Conservation (phyloP, 1,284 basidiomycete species). For the Leccinum subrobustum region DNA sequence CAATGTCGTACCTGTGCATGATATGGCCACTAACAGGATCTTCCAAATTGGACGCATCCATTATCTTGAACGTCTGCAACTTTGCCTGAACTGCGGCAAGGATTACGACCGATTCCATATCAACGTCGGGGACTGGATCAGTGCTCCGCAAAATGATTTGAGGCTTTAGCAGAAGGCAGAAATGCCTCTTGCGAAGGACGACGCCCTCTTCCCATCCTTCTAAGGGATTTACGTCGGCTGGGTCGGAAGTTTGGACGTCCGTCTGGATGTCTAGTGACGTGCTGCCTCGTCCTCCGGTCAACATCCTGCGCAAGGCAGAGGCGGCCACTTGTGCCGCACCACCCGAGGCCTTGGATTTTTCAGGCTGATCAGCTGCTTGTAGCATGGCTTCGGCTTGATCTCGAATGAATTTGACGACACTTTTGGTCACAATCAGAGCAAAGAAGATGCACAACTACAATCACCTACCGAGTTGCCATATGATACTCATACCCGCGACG, state of each 20-base stretch:
- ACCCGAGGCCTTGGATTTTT: constrained; percentile 37
- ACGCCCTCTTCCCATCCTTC: constrained; percentile 72
- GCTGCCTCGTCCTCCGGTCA: constrained; percentile 50
- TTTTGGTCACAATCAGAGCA: constrained; percentile 29
- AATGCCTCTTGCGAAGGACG: constrained; percentile 67
- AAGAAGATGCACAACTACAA: background rate
- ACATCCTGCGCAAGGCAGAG: constrained; percentile 58
- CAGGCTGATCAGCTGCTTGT: constrained; percentile 33
- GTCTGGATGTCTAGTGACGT: constrained; percentile 45
- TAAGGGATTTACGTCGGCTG: constrained; percentile 52
- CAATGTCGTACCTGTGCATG: constrained; percentile 68
- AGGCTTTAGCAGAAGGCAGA: constrained; percentile 86
- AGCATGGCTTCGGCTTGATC: constrained; percentile 65
- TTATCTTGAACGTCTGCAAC: constrained; percentile 78
- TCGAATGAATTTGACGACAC: constrained; percentile 82
- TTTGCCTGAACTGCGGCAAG: constrained; percentile 84
- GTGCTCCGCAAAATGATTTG: constrained; percentile 80
- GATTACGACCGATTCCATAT: constrained; percentile 67
- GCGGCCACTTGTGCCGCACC: constrained; percentile 60
- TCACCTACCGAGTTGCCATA: constrained; percentile 75
- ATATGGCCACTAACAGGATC: constrained; percentile 87
- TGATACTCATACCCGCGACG: constrained; percentile 84
- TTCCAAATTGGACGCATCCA: constrained; percentile 77
- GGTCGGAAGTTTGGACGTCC: constrained; percentile 23
- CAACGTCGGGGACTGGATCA: constrained; percentile 40